These are phyloP conservation scores for Steccherinum ochraceum DNA, from an alignment of 768 basidiomycete species.

Conservation along the genomic window DNA sequence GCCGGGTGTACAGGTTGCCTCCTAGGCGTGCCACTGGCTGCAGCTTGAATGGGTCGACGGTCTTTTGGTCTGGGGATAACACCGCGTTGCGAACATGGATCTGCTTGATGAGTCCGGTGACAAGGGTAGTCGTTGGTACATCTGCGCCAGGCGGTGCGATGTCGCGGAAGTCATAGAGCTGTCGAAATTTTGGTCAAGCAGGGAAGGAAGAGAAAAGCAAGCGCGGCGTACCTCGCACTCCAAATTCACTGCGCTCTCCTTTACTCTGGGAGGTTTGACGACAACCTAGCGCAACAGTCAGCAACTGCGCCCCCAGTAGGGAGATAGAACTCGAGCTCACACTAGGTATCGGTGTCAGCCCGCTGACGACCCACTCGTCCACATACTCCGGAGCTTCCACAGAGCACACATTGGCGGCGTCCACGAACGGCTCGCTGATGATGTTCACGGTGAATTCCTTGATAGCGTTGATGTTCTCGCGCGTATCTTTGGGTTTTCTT, in stretches of 20 bases:
- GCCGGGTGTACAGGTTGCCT: slow-evolving; percentile 43
- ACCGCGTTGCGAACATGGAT: slow-evolving; percentile 47
- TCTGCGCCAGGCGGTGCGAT: slow-evolving; percentile 33
- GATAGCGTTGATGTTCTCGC: slow-evolving; percentile 55
- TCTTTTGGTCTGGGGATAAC: slow-evolving; percentile 32
- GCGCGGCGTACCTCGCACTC: slow-evolving; percentile 57
- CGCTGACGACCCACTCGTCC: slow-evolving; percentile 58
- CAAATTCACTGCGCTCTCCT: slow-evolving; percentile 51
- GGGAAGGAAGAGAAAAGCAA: slow-evolving; percentile 8
- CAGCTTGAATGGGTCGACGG: slow-evolving; percentile 42
- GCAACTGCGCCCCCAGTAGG: background rate
- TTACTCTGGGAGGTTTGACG: slow-evolving; percentile 47
- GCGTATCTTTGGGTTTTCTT: slow-evolving; percentile 50
- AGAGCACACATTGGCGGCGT: slow-evolving; percentile 50
- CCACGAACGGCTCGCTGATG: slow-evolving; percentile 59
- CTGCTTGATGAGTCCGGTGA: slow-evolving; percentile 49
- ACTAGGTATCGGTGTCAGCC: slow-evolving; percentile 46
- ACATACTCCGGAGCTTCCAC: slow-evolving; percentile 47
- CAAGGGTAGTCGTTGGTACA: slow-evolving; percentile 35
- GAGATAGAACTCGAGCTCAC: slow-evolving; percentile 24
- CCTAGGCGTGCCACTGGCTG: slow-evolving; percentile 49
- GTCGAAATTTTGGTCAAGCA: slow-evolving; percentile 1
- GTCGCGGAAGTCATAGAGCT: slow-evolving; percentile 48
- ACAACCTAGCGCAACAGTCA: slow-evolving; percentile 25
- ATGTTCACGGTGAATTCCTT: slow-evolving; percentile 69